Conservation (phyloP, 2,329 filamentous ascomycete genomes). For the Samsoniella hepiali region DNA sequence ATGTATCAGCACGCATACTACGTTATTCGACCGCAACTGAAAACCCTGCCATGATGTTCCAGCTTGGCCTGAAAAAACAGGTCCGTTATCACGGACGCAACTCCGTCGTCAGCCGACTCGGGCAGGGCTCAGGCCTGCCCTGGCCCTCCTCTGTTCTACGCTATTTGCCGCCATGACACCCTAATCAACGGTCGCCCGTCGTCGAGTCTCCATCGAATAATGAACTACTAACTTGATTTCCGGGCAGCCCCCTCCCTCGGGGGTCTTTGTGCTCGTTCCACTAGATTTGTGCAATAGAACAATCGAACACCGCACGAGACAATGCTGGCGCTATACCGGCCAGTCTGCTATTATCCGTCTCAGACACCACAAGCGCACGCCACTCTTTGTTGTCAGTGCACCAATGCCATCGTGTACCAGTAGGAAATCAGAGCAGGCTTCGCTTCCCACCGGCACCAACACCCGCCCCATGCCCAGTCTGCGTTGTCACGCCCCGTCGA, state of each 20-base stretch:
- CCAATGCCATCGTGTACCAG: not conserved
- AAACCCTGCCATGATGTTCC: not conserved
- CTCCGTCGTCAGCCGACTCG: not conserved
- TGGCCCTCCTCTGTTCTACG: not conserved
- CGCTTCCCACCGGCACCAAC: not conserved
- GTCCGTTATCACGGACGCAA: not conserved
- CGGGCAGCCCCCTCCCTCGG: not conserved
- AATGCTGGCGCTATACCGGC: too few species aligned
- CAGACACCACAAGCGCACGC: not conserved
- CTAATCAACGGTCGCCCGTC: conserved; percentile 1
- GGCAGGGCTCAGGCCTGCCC: not conserved
- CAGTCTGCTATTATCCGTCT: not conserved
- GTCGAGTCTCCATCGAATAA: not conserved
- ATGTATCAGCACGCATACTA: not conserved
- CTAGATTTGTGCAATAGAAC: not conserved
- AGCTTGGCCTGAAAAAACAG: not conserved
- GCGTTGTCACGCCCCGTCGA: not conserved
- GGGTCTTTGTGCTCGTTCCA: not conserved
- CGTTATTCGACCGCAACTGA: not conserved
- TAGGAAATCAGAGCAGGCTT: not conserved
- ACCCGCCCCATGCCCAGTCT: not conserved
- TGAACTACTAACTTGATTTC: not conserved
- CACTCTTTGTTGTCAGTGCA: not conserved
- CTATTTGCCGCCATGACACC: conserved; percentile 7
- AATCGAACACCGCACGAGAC: not conserved